These are phyloP conservation scores for Epithemia pelagica DNA, from an alignment of 108 stramenopile genomes.

Conservation along the genomic window DNA sequence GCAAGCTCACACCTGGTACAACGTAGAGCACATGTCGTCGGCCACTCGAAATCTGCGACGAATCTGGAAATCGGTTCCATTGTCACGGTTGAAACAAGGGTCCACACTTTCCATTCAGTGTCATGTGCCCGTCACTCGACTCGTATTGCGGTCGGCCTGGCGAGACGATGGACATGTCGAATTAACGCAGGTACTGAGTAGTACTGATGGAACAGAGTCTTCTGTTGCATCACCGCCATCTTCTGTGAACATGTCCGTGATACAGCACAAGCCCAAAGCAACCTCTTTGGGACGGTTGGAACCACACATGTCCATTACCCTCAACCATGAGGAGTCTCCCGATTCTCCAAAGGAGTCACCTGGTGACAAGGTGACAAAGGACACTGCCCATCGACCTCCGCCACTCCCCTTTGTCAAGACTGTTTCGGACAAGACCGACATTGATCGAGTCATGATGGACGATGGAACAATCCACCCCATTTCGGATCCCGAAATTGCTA, in stretches of 20 bases:
- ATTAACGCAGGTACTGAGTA: constrained; percentile 16
- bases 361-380: neutral
- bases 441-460: constrained; percentile 7
- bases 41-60: constrained; percentile 16
- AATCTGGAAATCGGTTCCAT: constrained; percentile 14
- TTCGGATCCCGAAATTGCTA: neutral
- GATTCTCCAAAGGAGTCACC: neutral
- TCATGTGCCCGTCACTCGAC: constrained; percentile 14
- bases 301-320: constrained; percentile 28
- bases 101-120: constrained; percentile 44
- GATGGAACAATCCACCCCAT: constrained; percentile 8
- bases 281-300: constrained; percentile 39
- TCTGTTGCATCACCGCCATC: too few species aligned
- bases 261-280: constrained; percentile 12
- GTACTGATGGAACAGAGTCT: neutral
- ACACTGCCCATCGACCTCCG: neutral
- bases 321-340: neutral
- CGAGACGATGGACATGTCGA: constrained; percentile 43
- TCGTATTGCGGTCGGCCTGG: constrained; percentile 40
- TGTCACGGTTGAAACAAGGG: constrained; percentile 39
- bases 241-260: constrained; percentile 2
- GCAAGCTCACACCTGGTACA: too few species aligned
- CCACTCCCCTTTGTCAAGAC: neutral
- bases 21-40: too few species aligned
- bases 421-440: neutral